Conservation (phyloP, 1,139 yeast genomes). For the Geotrichum klebahnii region DNA sequence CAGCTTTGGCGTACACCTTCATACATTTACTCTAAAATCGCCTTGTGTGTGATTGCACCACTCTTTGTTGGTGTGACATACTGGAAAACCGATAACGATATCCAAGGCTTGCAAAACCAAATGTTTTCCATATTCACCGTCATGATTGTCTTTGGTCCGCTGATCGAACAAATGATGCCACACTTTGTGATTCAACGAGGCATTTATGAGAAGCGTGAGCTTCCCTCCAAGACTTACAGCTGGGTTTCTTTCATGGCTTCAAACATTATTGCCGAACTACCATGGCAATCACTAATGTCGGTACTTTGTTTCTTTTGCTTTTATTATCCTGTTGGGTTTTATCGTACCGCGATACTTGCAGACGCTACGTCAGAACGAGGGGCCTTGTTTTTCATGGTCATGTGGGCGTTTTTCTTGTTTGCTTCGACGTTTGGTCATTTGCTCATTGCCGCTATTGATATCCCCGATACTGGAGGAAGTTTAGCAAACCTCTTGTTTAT, state of each 20-base stretch:
- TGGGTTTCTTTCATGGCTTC: slow-evolving; percentile 61
- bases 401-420: slow-evolving; percentile 55
- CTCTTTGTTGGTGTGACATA: slow-evolving; percentile 73
- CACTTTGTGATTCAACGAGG: slow-evolving; percentile 66
- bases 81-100: slow-evolving; percentile 58
- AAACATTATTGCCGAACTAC: slow-evolving; percentile 68
- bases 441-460: slow-evolving; percentile 56
- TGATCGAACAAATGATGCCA: slow-evolving; percentile 72
- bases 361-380: slow-evolving; percentile 64
- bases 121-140: slow-evolving; percentile 66
- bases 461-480: slow-evolving; percentile 73
- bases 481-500: slow-evolving; percentile 60
- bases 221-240: slow-evolving; percentile 64
- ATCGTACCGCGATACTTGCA: slow-evolving; percentile 53
- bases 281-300: slow-evolving; percentile 66
- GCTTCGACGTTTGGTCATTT: slow-evolving; percentile 62
- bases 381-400: slow-evolving; percentile 59
- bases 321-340: slow-evolving; percentile 69
- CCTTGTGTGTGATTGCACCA: slow-evolving; percentile 50
- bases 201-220: slow-evolving; percentile 80
- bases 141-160: slow-evolving; percentile 55
- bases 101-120: slow-evolving; percentile 46
- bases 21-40: slow-evolving; percentile 63
- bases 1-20: slow-evolving; percentile 75
- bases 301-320: slow-evolving; percentile 66